Evolutionary conservation across 1,139 yeast species (phyloP), one percentile per base, ranked within the genome.

Genomic region (Debaryomyces psychrophilus): DNA sequence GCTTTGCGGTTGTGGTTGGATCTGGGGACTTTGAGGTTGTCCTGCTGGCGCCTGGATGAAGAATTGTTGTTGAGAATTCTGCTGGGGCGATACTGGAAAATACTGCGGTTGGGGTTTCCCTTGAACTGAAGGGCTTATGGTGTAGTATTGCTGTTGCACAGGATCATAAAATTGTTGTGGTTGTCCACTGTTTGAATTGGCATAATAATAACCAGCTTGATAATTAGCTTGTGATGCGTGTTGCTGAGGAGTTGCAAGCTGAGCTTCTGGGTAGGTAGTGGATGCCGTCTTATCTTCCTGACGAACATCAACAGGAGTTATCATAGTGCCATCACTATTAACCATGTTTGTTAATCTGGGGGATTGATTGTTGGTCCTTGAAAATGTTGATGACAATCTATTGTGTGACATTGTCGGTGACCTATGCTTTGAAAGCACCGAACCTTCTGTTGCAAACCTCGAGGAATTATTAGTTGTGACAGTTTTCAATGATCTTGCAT

Each of bases 111-210:
- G 71, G 9, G 67, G 67, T 39, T 44, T 56, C 11, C 44, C 52
- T 36, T 53, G 58, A 6, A 38, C 9, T 5, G 46, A 23, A 11
- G 77, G 77, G 15, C 75, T 67, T 37, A 73, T 62, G 8, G 76
- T 74, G 50, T 65, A 74, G 50, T 68, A 74, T 48, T 74, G 78
- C 54, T 74, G 79, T 57, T 70, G 76, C 11, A 71, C 71, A 2
- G 78, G 79, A 51, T 75, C 79, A 53, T 72, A 74, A 50, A 70
- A 71, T 50, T 72, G 78, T 49, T 72, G 77, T 4, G 67, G 75
- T 45, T 59, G 65, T 18, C 59, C 59, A 43, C 51, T 48, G 31
- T 25, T 18, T 2, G 41, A 27, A 15, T 52, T 41, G 14, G 58
- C 50, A 17, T 61, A 44, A 41, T 59, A 63, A 40, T 59, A 62